These are phyloP conservation scores for Lepidium didymum DNA, from an alignment of 345 rosid genomes.

Conservation along the genomic window DNA sequence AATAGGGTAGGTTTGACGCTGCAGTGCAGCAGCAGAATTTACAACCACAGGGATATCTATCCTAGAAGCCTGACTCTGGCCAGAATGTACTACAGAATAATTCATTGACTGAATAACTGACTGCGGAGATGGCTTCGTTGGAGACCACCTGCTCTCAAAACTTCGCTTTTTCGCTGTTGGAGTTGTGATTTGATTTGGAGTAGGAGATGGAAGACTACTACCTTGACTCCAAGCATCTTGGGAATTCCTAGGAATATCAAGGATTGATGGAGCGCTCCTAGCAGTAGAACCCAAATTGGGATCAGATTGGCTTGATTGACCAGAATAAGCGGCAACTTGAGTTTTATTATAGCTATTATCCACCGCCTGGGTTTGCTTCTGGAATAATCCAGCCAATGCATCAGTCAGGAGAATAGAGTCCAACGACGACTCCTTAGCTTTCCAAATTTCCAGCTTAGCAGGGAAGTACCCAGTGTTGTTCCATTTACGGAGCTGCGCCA, in stretches of 20 bases:
- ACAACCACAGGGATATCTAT: slow-evolving; percentile 31
- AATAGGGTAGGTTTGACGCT: slow-evolving; percentile 25
- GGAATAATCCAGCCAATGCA: slow-evolving; percentile 66
- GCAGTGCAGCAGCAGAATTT: slow-evolving; percentile 36
- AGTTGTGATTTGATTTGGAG: slow-evolving; percentile 57
- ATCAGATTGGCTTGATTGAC: slow-evolving; percentile 27
- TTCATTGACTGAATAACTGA: slow-evolving; percentile 20
- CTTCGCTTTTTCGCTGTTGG: slow-evolving; percentile 36
- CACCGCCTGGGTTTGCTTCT: slow-evolving; percentile 39
- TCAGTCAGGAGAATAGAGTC: slow-evolving; percentile 70
- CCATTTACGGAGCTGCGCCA: slow-evolving; percentile 95
- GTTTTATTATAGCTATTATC: slow-evolving; percentile 30
- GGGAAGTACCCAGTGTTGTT: slow-evolving; percentile 91
- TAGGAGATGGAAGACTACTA: slow-evolving; percentile 84
- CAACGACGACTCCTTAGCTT: slow-evolving; percentile 45
- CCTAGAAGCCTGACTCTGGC: slow-evolving; percentile 29
- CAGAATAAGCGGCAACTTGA: slow-evolving; percentile 38
- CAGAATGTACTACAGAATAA: slow-evolving; percentile 26
- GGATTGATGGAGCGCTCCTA: slow-evolving; percentile 33
- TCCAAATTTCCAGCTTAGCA: slow-evolving; percentile 79
- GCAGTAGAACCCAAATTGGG: slow-evolving; percentile 28
- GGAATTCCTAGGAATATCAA: slow-evolving; percentile 50
- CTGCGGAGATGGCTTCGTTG: slow-evolving; percentile 43
- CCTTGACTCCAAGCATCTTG: slow-evolving; percentile 54
- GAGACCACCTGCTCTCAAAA: slow-evolving; percentile 65